These are phyloP conservation scores for Malassezia obtusa DNA, from an alignment of 1,284 basidiomycete species.

Conservation along the genomic window DNA sequence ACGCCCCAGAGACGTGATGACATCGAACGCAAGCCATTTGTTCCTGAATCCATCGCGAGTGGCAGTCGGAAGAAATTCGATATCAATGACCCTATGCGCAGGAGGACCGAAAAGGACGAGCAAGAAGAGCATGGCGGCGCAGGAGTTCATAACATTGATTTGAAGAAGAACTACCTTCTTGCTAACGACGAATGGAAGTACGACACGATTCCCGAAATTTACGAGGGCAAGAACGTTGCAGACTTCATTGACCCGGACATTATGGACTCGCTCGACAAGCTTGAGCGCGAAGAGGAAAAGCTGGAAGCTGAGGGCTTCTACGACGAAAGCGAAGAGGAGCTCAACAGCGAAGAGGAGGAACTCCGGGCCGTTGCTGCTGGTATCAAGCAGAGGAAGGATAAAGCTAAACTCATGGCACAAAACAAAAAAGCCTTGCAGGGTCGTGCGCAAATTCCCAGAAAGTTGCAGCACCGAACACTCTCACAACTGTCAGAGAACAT, in stretches of 20 bases:
- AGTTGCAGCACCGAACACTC: conserved; percentile 65
- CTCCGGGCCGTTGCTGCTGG: conserved; percentile 63
- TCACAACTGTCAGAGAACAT: conserved; percentile 71
- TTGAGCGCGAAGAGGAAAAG: conserved; percentile 92
- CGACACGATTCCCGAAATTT: conserved; percentile 89
- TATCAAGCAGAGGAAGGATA: conserved; percentile 57
- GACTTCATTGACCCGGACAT: conserved; percentile 99
- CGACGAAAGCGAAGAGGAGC: conserved; percentile 67
- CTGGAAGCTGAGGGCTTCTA: conserved; percentile 92
- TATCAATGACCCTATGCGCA: conserved; percentile 33
- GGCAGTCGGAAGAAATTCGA: conserved; percentile 40
- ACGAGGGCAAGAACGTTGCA: conserved; percentile 96
- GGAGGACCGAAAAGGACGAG: conserved; percentile 39
- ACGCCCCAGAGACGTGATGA: conserved; percentile 42
- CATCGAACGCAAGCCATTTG: conserved; percentile 33
- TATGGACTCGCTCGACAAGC: conserved; percentile 84
- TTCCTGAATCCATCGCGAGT: conserved; percentile 32
- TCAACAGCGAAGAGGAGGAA: conserved; percentile 76
- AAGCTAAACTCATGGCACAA: conserved; percentile 68
- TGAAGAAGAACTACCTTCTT: conserved; percentile 72
- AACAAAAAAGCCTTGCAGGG: conserved; percentile 81
- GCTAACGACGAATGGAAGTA: conserved; percentile 88
- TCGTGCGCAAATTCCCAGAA: conserved; percentile 72
- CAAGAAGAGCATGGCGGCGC: conserved; percentile 46
- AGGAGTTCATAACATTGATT: conserved; percentile 45